Conservation (phyloP, 305 asterid genomes). For the Fraxinus dipetala region DNA sequence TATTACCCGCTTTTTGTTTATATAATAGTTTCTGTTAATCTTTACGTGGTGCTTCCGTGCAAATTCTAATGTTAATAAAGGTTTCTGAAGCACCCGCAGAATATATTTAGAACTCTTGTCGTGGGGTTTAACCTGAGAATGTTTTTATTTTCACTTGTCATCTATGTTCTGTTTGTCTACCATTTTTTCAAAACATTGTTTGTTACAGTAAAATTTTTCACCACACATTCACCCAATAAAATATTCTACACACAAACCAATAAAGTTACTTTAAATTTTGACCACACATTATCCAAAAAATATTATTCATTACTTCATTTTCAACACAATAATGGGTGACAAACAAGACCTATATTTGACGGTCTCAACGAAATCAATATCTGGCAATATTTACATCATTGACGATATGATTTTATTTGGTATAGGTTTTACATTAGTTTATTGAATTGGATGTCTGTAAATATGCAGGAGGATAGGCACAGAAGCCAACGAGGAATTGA, state of each 20-base stretch:
- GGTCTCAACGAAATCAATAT: not conserved
- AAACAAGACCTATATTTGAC: not conserved
- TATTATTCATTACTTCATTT: no score
- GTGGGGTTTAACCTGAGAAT: not conserved
- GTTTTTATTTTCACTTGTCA: not conserved
- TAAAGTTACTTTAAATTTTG: no score
- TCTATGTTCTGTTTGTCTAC: not conserved
- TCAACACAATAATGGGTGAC: no score
- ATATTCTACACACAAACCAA: no score
- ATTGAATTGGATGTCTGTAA: not conserved
- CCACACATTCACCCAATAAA: no score
- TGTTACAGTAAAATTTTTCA: no score
- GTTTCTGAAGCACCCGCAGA: not conserved
- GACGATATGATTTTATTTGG: constrained; percentile 1
- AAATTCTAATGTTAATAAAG: no score
- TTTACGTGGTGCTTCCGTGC: not conserved
- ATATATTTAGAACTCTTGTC: not conserved
- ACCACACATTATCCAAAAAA: no score
- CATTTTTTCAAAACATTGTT: no score
- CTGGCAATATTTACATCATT: no score
- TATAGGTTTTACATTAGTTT: not conserved
- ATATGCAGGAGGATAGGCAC: constrained; percentile 74
- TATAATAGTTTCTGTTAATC: not conserved
- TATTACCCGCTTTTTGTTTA: not conserved
- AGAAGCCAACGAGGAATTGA: constrained; percentile 89